Evolutionary conservation across 306 rosid species (phyloP), one percentile per base, ranked within the genome.

Genomic region (Psophocarpus tetragonolobus): DNA sequence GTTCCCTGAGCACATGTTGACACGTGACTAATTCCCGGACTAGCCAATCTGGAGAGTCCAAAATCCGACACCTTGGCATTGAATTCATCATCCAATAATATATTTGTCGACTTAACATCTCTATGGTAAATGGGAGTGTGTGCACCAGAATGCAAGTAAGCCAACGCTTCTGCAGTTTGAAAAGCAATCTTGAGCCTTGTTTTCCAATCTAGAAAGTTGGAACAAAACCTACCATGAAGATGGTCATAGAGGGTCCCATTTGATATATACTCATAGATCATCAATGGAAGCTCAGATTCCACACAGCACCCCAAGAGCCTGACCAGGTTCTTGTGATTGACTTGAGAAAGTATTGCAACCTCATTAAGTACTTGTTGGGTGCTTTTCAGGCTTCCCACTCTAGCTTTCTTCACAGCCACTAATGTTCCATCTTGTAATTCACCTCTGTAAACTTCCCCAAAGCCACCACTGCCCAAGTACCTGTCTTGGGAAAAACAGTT

Each of bases 1-100:
- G 99, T 95, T 70, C 99, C 99, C 42, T 92, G 99, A 85, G 99
- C 99, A 84, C 97, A 95, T 24, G 99, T 95, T 56, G 99, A 91
- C 14, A 92, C 94, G 27, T 95, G 99, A 66, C 99, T 95, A 33
- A 92, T 74, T 24, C 97, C 99, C 2, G 94, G 97, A 73, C 71
- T 74, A 79, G 97, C 99, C 88, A 95, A 81, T 83, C 97, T 88
- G 1, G 99, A 95, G 54, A 95, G 91, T 42, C 99, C 99, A 53
- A 95, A 95, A 78, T 95, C 99, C 15, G 97, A 85, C 18, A 95
- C 98, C 80, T 92, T 95, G 8, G 90, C 94, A 15, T 91, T 87
- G 74, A 87, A 86, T 8, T 87, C 88, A 30, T 85, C 77, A 68
- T 95, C 94, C 4, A 95, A 82, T 44, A 95, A 83, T 79, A 95